Evolutionary conservation across 2,329 filamentous ascomycete genomes (phyloP).

Genomic region (Colletotrichum gloeosporioides): DNA sequence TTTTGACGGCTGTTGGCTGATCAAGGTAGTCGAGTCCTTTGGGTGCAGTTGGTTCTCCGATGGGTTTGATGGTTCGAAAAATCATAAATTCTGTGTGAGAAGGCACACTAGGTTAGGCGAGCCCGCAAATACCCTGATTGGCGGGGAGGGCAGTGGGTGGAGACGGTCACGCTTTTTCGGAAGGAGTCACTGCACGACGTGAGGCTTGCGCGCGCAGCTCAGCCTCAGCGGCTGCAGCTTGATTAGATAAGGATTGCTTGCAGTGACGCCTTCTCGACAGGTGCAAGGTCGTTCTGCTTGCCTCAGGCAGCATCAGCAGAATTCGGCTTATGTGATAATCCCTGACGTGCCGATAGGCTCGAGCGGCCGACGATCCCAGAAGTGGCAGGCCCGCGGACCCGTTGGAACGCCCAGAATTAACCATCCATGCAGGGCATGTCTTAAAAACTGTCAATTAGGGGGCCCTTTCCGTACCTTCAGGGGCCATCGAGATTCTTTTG

Average conservation of each 20-base stretch:
- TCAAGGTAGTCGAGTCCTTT: conserved; percentile 39
- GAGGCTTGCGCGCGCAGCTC: background rate
- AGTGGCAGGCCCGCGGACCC: conserved; percentile 8
- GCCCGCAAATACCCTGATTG: conserved; percentile 21
- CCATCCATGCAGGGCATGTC: conserved; percentile 17
- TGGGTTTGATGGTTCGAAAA: conserved; percentile 4
- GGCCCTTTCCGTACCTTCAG: conserved; percentile 8
- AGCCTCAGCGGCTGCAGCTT: background rate
- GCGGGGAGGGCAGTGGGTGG: conserved; percentile 15
- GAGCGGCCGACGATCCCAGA: conserved; percentile 14
- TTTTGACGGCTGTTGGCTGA: conserved; percentile 42
- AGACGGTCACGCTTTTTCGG: conserved; percentile 16
- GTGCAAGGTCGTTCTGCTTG: background rate
- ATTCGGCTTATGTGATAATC: conserved; percentile 12
- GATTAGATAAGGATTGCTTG: conserved; percentile 11
- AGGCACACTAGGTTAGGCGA: conserved; percentile 18
- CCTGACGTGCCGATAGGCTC: conserved; percentile 14
- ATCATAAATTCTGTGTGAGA: conserved; percentile 15
- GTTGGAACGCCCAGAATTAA: conserved; percentile 3
- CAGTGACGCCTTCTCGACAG: background rate
- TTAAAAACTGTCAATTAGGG: conserved; percentile 21
- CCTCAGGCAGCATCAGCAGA: background rate
- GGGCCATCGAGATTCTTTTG: conserved; percentile 12
- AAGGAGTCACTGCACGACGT: background rate
- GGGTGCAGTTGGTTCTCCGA: conserved; percentile 19